Evolutionary conservation across 2,329 filamentous ascomycete genomes (phyloP).

Genomic region (Trichoderma sp.): DNA sequence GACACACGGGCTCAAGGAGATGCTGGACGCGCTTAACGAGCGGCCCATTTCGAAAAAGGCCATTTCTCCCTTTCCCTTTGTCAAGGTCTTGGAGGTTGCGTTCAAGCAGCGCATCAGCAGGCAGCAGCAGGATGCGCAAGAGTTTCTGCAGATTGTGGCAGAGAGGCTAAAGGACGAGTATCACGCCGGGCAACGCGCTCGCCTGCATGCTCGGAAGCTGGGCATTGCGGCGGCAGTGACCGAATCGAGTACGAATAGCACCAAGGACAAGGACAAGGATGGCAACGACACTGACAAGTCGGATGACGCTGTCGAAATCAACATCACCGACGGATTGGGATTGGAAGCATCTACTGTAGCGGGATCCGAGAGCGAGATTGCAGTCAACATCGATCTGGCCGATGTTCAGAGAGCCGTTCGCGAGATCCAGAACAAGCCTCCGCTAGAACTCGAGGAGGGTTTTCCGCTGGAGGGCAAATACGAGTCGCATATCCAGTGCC

Average conservation of each 20-base stretch:
- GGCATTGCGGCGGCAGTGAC: slow-evolving; percentile 21
- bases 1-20: slow-evolving; percentile 84
- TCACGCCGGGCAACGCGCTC: slow-evolving; percentile 74
- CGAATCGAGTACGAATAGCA: not conserved
- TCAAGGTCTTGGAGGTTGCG: slow-evolving; percentile 76
- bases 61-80: slow-evolving; percentile 82
- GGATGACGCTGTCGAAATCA: not conserved
- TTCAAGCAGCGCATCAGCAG: slow-evolving; percentile 89
- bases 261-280: not conserved
- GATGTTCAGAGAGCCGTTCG: slow-evolving; percentile 21
- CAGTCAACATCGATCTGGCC: slow-evolving; percentile 1
- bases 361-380: slow-evolving; percentile 13
- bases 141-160: slow-evolving; percentile 91
- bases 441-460: slow-evolving; percentile 58
- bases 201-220: slow-evolving; percentile 52
- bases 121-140: slow-evolving; percentile 96
- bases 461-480: slow-evolving; percentile 91
- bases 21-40: slow-evolving; percentile 90
- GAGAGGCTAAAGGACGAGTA: slow-evolving; percentile 94
- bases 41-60: slow-evolving; percentile 91
- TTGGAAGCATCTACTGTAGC: slow-evolving; percentile 16
- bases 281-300: slow-evolving; percentile 9
- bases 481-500: slow-evolving; percentile 93
- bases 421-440: slow-evolving; percentile 27
- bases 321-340: slow-evolving; percentile 13